Percentiles rank a stretch among this genome's conserved stretches.
Evolutionary conservation across 768 basidiomycete genomes (phyloP).

Genomic region (Tephrocybe rancida): DNA sequence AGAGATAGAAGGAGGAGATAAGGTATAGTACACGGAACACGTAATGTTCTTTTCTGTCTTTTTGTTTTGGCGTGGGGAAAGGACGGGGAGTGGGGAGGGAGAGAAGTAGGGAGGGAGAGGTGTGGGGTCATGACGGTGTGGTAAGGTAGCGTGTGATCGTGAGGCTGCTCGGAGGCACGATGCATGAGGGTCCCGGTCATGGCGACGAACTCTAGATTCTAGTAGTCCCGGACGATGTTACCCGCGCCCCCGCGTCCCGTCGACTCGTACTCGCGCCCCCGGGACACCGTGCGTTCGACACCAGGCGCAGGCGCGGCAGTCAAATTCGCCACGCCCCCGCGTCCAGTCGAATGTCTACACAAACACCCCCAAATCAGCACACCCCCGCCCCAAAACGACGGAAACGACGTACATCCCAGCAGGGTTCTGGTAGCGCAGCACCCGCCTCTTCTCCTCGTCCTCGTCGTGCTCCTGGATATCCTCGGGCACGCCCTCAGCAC

Average conservation of each 20-base stretch:
- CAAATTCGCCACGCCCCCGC: constrained; percentile 5
- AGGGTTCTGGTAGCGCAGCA: neutral
- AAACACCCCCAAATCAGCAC: neutral
- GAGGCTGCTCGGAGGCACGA: neutral
- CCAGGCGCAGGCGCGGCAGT: neutral
- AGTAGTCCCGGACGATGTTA: constrained; percentile 1
- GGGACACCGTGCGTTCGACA: neutral
- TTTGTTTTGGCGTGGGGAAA: no score
- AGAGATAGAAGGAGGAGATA: no score
- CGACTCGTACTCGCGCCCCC: neutral
- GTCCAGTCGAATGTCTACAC: constrained; percentile 5
- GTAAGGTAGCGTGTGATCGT: neutral
- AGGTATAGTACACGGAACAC: no score
- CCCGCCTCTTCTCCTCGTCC: constrained; percentile 9
- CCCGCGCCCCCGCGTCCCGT: constrained; percentile 6
- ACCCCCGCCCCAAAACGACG: neutral
- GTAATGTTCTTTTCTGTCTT: no score
- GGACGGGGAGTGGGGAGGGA: no score
- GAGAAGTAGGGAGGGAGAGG: no score
- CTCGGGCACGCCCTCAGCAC: constrained; percentile 1
- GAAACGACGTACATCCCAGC: constrained; percentile 11
- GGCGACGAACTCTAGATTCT: no score
- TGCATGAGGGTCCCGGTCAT: no score
- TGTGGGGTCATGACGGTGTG: no score
- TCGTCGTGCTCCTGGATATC: constrained; percentile 11